Conservation (phyloP, 2,329 filamentous ascomycete genomes). For the Microcyclosporella mali region DNA sequence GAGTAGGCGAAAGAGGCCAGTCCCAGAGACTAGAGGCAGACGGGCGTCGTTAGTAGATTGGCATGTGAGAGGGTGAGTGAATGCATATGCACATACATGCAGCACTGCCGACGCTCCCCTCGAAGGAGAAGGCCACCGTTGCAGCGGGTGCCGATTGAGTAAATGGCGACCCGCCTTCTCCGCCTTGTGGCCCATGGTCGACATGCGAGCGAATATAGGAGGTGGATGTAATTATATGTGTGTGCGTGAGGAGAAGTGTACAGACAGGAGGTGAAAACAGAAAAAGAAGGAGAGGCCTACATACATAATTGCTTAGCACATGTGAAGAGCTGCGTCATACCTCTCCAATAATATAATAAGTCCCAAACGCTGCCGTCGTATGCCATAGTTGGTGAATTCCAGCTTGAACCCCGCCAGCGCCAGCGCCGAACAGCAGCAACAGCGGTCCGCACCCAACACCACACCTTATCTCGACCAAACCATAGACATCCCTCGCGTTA, state of each 20-base stretch:
- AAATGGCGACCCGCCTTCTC: constrained; percentile 21
- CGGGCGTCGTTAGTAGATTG: neutral
- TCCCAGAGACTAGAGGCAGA: constrained; percentile 30
- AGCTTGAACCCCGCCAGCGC: too few relatives aligned
- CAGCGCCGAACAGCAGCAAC: too few relatives aligned
- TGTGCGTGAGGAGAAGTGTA: neutral
- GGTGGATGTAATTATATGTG: neutral
- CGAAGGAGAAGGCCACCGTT: constrained; percentile 61
- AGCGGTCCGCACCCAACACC: too few relatives aligned
- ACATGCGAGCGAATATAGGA: neutral
- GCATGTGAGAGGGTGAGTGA: neutral
- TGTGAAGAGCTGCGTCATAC: too few relatives aligned
- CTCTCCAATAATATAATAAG: too few relatives aligned
- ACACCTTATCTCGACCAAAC: too few relatives aligned
- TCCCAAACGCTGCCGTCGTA: too few relatives aligned
- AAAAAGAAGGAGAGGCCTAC: neutral
- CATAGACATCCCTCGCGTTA: too few relatives aligned
- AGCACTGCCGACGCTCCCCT: constrained; percentile 56
- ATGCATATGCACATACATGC: constrained; percentile 40
- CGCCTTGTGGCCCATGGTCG: constrained; percentile 1
- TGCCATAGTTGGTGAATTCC: too few relatives aligned
- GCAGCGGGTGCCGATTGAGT: constrained; percentile 52
- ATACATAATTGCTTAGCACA: too few relatives aligned
- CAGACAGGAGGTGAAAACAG: neutral
- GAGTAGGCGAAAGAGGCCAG: constrained; percentile 41